Evolutionary conservation across 2,329 filamentous ascomycete genomes (phyloP).

Genomic region (Coniella vitis): DNA sequence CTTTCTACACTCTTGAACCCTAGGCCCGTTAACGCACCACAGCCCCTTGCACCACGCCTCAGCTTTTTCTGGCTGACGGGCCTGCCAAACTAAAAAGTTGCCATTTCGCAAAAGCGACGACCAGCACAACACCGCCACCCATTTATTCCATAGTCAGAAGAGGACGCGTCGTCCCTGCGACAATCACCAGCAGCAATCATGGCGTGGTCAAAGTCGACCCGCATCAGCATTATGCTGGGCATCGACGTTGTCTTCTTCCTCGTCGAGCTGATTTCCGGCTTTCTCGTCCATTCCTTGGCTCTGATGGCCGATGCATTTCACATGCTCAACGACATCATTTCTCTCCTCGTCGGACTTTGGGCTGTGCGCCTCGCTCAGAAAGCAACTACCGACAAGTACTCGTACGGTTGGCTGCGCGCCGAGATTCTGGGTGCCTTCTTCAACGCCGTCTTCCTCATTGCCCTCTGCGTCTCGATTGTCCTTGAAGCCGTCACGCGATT

Average conservation of each 20-base stretch:
- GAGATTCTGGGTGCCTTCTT: slow-evolving; percentile 95
- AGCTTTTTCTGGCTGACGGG: background rate
- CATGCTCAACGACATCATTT: slow-evolving; percentile 99
- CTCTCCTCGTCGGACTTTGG: slow-evolving; percentile 86
- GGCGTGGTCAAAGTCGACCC: slow-evolving; percentile 85
- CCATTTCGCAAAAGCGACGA: too few relatives aligned
- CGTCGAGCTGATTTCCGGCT: slow-evolving; percentile 77
- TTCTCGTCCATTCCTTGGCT: slow-evolving; percentile 83
- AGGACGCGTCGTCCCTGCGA: slow-evolving; percentile 3
- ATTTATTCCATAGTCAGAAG: slow-evolving; percentile 6
- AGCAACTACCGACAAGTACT: slow-evolving; percentile 83
- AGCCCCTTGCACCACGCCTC: background rate
- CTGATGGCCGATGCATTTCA: slow-evolving; percentile 96
- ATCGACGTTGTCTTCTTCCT: slow-evolving; percentile 90
- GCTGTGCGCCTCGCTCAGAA: slow-evolving; percentile 84
- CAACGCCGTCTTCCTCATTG: slow-evolving; percentile 96
- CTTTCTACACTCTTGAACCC: too few relatives aligned
- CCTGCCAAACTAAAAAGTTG: too few relatives aligned
- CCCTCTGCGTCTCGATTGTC: slow-evolving; percentile 91
- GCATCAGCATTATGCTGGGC: slow-evolving; percentile 85
- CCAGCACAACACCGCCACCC: background rate
- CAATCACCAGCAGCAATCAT: slow-evolving; percentile 39
- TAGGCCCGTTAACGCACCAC: too few relatives aligned
- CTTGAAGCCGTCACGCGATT: slow-evolving; percentile 91
- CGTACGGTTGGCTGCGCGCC: slow-evolving; percentile 95